phyloP scores from a whole-genome alignment of 441 rosid genomes.

The Eutrema salsugineum region DNA sequence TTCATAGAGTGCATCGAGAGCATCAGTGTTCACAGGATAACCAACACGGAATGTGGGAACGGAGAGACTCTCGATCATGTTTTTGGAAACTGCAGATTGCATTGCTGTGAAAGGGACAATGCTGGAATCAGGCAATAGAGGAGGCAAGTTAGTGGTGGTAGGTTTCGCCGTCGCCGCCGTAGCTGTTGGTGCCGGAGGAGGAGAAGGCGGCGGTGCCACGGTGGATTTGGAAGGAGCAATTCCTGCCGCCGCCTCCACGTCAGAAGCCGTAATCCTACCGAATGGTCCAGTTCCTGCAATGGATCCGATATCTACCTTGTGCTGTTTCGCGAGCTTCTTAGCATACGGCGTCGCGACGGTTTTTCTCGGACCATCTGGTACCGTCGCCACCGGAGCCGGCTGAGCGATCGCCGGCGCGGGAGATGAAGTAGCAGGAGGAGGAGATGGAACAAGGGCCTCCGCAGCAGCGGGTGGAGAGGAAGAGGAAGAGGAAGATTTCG shows the following conservation, averaged over 20 bases:
- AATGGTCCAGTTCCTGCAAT: conserved; percentile 72
- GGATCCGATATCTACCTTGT: conserved; percentile 70
- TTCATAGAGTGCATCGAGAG: conserved; percentile 86
- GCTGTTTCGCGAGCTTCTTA: conserved; percentile 93
- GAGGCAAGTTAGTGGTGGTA: conserved; percentile 34
- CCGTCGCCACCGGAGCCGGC: conserved; percentile 29
- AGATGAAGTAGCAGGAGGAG: conserved; percentile 47
- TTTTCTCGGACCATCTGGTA: conserved; percentile 55
- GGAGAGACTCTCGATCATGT: conserved; percentile 83
- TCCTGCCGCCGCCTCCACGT: conserved; percentile 85
- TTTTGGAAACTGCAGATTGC: conserved; percentile 86
- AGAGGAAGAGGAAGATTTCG: conserved; percentile 33
- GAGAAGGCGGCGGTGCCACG: conserved; percentile 27
- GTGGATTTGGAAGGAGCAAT: conserved; percentile 52
- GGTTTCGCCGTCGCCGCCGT: conserved; percentile 31
- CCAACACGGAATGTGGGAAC: conserved; percentile 96
- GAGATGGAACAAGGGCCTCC: conserved; percentile 27
- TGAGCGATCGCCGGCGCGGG: conserved; percentile 53
- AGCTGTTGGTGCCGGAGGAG: conserved; percentile 9
- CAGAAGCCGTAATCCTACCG: conserved; percentile 80
- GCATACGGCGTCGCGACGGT: conserved; percentile 76
- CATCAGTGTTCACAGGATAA: conserved; percentile 77
- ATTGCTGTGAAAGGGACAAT: conserved; percentile 86
- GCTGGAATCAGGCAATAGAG: conserved; percentile 69
- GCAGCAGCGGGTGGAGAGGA: conserved; percentile 24